Evolutionary conservation across 257 asterid species (phyloP), one percentile per base, ranked within the genome.

Genomic region (Plantago ovata): DNA sequence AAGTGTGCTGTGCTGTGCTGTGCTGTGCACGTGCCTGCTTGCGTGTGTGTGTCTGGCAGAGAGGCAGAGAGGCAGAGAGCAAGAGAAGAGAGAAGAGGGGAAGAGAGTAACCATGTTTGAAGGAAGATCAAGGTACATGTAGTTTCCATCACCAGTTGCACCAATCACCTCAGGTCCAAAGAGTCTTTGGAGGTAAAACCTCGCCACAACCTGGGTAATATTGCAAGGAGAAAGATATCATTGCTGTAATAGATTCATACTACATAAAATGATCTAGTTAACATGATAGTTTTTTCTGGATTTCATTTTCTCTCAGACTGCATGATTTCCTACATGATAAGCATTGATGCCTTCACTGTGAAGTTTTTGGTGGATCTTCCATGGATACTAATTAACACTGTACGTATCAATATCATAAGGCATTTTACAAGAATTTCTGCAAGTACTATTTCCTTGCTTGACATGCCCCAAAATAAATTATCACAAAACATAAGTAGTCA

Each of bases 101-200:
- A 65, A 63, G 72, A 57, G 69, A 40, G 64, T n/a, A 19, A 93
- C 99, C 97, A 93, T 82, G 56, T 93, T 93, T 8, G 94, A 73
- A 60, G 96, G 92, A 74, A 93, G 96, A 70, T 93, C 97, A 19
- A 64, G 87, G 75, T 89, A 86, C 87, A 89, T 84, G 68, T 80
- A 86, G 74, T 75, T 79, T 33, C 53, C 68, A 52, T 89, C 89
- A 73, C 85, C 81, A 19, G 95, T 89, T 60, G 95, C 95, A 53
- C 86, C 94, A 65, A 86, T 59, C 56, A 67, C 73, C 28, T 64
- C 74, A 0, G 92, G 94, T 61, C 97, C 95, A 55, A 93, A 93
- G 19, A 93, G 83, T 61, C 79, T 82, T 68, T 86, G 82, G 53
- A 93, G 95, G 67, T 77, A 63, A 40, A 72, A 84, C 74, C 97